Evolutionary conservation across 2,329 filamentous ascomycete genomes (phyloP), one percentile per base, ranked within the genome.

Genomic region (Neonectria punicea): DNA sequence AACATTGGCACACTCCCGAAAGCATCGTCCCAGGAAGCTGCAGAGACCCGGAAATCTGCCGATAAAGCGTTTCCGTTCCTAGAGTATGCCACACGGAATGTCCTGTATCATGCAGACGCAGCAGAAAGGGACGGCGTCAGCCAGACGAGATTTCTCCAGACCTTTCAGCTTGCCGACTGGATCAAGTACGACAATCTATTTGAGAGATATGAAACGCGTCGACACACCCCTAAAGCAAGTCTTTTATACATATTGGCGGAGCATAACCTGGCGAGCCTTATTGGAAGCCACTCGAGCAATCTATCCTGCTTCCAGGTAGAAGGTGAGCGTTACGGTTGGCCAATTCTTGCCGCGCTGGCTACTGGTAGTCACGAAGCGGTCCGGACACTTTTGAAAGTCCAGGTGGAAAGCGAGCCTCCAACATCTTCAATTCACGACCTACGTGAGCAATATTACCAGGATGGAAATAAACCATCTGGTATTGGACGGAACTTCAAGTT

Each of bases 231-330:
- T 0, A 6, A 6, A 0, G 54, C 49, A 22, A 49, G 16, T 2
- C 8, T 73, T 0, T 2, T 67, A 1, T 71, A 73, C 6, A 14
- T 73, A 2, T 55, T 73, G 1, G 69, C 70, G 0, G 66, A 73
- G 1, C 34, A 32, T 6, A 61, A 67, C 18, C 13, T 56, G 43
- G 46, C 18, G 43, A 16, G 53, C 46, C 0, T 25, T 13, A 18
- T 47, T 56, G 0, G 16, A 3, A 8, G 34, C 58, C 11, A 68
- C 58, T 1, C 55, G 11, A 53, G 0, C 2, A 28, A 7, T 0
- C 2, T 0, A 10, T 51, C 4, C 1, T 63, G 1, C 0, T n/a
- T 58, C 11, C 0, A 62, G 18, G 14, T n/a, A 0, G 7, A 14
- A 1, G 16, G 14, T 10, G 70, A 65, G 1, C 54, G 63, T 47